Evolutionary conservation across 805 yeast species (phyloP).

Genomic region (Dipodascus albidus): DNA sequence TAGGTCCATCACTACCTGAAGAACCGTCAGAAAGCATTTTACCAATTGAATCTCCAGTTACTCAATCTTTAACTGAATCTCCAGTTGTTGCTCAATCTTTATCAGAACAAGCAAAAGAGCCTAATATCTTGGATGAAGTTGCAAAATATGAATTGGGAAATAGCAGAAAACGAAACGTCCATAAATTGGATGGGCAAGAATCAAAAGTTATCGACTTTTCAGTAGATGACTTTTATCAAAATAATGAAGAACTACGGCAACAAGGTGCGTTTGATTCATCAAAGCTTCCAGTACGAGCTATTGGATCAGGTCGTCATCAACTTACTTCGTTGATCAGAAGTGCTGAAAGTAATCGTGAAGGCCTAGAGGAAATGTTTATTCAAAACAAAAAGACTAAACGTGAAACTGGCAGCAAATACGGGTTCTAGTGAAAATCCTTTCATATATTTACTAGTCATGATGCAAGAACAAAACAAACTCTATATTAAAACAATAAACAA

Average conservation of each 20-base stretch:
- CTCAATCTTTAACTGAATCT: background rate
- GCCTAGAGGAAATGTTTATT: constrained; percentile 23
- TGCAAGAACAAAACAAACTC: background rate
- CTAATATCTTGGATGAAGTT: background rate
- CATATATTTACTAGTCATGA: background rate
- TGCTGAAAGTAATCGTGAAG: constrained; percentile 24
- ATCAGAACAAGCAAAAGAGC: background rate
- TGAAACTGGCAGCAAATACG: constrained; percentile 22
- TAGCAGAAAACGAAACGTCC: constrained; percentile 4
- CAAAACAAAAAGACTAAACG: constrained; percentile 16
- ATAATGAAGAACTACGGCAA: constrained; percentile 23
- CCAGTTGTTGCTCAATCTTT: background rate
- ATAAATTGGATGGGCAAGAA: constrained; percentile 9
- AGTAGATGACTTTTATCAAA: constrained; percentile 29
- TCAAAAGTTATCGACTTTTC: constrained; percentile 26
- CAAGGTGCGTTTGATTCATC: constrained; percentile 26
- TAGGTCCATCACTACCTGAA: constrained; percentile 3
- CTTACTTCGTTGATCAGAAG: constrained; percentile 20
- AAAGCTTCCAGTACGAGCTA: constrained; percentile 20
- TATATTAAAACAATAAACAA: background rate
- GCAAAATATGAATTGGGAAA: background rate
- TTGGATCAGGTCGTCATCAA: constrained; percentile 26
- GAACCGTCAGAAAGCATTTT: background rate
- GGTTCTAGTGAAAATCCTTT: constrained; percentile 15
- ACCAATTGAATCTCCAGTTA: background rate